Evolutionary conservation across 305 asterid genomes (phyloP).

Genomic region (Withania somnifera): DNA sequence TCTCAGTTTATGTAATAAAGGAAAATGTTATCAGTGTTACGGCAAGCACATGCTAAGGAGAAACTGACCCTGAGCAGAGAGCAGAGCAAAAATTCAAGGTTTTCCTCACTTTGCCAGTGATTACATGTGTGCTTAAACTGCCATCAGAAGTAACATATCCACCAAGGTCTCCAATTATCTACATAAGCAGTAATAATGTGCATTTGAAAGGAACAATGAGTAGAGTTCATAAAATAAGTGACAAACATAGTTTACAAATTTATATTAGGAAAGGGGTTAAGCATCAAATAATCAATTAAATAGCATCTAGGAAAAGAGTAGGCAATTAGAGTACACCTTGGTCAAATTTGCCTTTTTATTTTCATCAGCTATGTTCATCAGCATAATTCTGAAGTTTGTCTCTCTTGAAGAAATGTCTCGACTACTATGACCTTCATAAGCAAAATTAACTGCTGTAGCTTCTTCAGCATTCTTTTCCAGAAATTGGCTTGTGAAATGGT

Average conservation of each 20-base stretch:
- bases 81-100: constrained; percentile 78
- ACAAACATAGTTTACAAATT: neutral
- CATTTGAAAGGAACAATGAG: neutral
- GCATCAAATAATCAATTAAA: neutral
- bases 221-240: neutral
- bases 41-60: neutral
- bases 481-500: constrained; percentile 15
- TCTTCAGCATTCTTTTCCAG: constrained; percentile 23
- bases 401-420: constrained; percentile 9
- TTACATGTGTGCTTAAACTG: constrained; percentile 56
- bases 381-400: constrained; percentile 36
- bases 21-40: neutral
- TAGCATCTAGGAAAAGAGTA: neutral
- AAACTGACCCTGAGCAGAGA: constrained; percentile 74
- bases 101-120: constrained; percentile 71
- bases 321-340: constrained; percentile 35
- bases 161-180: constrained; percentile 75
- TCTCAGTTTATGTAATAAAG: neutral
- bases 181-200: constrained; percentile 12
- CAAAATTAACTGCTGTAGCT: constrained; percentile 19
- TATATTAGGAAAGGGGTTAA: neutral
- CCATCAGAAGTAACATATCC: constrained; percentile 81
- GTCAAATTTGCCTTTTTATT: constrained; percentile 54
- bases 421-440: constrained; percentile 18
- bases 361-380: constrained; percentile 90